A percentile compares a stretch with the other conserved stretches of the same genome.
These are phyloP conservation scores for Fusarium sp. DNA, from an alignment of 2,329 filamentous ascomycete genomes.

Conservation along the genomic window DNA sequence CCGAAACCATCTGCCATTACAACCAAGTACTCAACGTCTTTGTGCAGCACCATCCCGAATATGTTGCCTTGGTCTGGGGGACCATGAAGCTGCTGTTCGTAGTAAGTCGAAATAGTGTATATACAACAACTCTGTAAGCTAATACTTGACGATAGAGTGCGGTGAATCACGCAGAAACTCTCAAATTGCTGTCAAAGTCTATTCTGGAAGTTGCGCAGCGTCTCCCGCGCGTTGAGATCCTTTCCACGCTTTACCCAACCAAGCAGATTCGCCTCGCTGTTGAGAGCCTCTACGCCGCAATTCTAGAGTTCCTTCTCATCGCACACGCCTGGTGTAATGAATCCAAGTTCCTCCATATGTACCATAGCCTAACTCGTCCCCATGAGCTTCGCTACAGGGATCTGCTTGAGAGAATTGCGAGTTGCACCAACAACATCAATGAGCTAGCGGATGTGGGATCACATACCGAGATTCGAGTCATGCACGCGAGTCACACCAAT, in stretches of 20 bases:
- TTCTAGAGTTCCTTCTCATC: constrained; percentile 14
- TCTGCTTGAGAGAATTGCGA: not conserved
- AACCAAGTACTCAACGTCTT: constrained; percentile 11
- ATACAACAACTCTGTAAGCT: too few species aligned
- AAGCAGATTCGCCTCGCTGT: not conserved
- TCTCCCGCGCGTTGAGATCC: not conserved
- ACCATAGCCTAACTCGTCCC: constrained; percentile 15
- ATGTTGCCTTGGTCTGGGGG: constrained; percentile 20
- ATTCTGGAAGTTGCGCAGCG: not conserved
- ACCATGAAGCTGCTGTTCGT: constrained; percentile 19
- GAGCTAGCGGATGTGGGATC: constrained; percentile 3
- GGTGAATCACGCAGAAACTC: not conserved
- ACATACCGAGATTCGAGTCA: constrained; percentile 1
- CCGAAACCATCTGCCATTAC: constrained; percentile 14
- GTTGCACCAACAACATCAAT: not conserved
- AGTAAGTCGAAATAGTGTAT: too few species aligned
- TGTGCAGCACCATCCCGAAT: constrained; percentile 20
- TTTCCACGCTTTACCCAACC: constrained; percentile 4
- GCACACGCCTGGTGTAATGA: constrained; percentile 15
- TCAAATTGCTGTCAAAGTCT: not conserved
- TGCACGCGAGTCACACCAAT: not conserved
- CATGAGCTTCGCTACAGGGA: constrained; percentile 4
- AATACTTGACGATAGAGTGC: not conserved
- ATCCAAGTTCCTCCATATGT: constrained; percentile 11
- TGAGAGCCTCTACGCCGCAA: not conserved